Base-by-base conservation (phyloP, 176 grass and related monocot genomes). In the Rhipidocladum racemiflorum region DNA sequence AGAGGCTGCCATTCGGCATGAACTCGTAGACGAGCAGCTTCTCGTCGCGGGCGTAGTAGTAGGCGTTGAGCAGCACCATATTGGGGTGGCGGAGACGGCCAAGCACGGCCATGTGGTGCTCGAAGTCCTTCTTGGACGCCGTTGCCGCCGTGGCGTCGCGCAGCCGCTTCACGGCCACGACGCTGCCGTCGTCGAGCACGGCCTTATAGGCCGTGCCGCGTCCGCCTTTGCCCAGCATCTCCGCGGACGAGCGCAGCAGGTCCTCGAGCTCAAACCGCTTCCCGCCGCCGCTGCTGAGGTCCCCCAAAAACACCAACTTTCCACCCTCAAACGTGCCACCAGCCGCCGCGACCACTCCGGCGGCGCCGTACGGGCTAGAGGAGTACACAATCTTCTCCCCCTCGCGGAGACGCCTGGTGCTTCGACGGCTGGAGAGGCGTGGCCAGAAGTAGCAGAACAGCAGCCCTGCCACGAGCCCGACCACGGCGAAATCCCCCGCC, bases 331-430 rank as follows among this genome's bases (percentile, higher is more conserved):
- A 96, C 43, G 83, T 64, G 9, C 76, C 81, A 0, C 78, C 77
- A 0, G 76, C 61, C 17, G 86, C 80, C 0, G 71, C 48, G 15
- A 84, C 91, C 0, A 86, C 85, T 0, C 88, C 88, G 0, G 80
- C 68, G 3, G 74, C 78, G 60, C 92, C 91, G 50, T 96, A 99
- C 1, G 97, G 97, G 80, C 97, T 99, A 0, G 95, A 94, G 14
- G 96, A 99, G 91, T 93, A 99, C 3, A 99, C 97, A 54, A 99
- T 99, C 80, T 99, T 99, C 85, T 99, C 97, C 49, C 97, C 97
- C 72, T 93, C 91, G 29, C 66, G 93, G 68, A 93, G 78, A 1
- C 91, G 88, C 51, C 91, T 61, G 18, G 71, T 75, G 40, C 43
- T 32, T 2, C 84, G 90, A 20, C 87, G 88, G 16, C 74, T n/a